These are phyloP conservation scores for Aquanectria penicillioides DNA, from an alignment of 2,329 filamentous ascomycete genomes.

Conservation along the genomic window DNA sequence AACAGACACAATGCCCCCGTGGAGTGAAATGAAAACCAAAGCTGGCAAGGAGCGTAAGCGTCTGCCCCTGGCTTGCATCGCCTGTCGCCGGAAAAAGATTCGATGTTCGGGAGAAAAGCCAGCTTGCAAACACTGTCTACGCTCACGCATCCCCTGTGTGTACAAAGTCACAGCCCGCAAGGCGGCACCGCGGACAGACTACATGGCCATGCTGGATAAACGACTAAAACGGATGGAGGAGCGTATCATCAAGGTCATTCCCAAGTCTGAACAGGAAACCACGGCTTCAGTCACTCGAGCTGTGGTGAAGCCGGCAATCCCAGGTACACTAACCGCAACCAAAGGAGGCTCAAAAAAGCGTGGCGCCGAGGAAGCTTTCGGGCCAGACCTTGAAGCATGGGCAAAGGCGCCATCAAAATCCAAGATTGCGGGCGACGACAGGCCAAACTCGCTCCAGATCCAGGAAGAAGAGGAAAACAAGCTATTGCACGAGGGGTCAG, in stretches of 20 bases:
- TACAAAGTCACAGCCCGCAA: slow-evolving; percentile 98
- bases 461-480: slow-evolving; percentile 79
- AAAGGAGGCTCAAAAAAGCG: slow-evolving; percentile 77
- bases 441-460: slow-evolving; percentile 62
- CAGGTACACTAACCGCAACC: slow-evolving; percentile 59
- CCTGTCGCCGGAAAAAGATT: slow-evolving; percentile 96
- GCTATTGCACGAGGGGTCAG: slow-evolving; percentile 82
- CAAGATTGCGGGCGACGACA: slow-evolving; percentile 54
- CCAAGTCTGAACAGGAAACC: slow-evolving; percentile 81
- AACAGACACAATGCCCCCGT: slow-evolving; percentile 69
- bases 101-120: slow-evolving; percentile 97
- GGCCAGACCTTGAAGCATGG: slow-evolving; percentile 83
- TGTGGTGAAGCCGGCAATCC: slow-evolving; percentile 81
- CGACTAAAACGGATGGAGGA: slow-evolving; percentile 97
- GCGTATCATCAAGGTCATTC: slow-evolving; percentile 93
- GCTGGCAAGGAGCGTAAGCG: slow-evolving; percentile 96
- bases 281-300: slow-evolving; percentile 77
- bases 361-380: slow-evolving; percentile 87
- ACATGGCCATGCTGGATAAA: slow-evolving; percentile 99
- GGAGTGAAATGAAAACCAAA: slow-evolving; percentile 88
- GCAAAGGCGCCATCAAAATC: slow-evolving; percentile 67
- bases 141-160: slow-evolving; percentile 93
- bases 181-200: slow-evolving; percentile 92
- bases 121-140: slow-evolving; percentile 93
- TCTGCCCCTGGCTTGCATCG: slow-evolving; percentile 92